Conservation (phyloP, 2,329 filamentous ascomycete genomes). For the Ophiostoma fasciatum region DNA sequence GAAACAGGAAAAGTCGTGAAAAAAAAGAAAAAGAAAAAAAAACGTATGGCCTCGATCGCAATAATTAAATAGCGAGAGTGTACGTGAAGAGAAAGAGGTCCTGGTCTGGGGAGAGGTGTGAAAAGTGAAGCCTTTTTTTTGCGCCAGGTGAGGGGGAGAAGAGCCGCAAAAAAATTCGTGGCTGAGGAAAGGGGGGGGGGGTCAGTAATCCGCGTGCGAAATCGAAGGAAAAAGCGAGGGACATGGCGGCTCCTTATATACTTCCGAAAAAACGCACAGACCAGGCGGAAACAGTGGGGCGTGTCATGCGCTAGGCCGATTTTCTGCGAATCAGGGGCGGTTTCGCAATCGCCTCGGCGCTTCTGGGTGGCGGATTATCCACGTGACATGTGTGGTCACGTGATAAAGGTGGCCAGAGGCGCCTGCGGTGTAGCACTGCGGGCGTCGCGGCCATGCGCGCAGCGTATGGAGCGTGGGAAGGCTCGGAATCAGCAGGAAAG, state of each 20-base stretch:
- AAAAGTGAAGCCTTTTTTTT: conserved; percentile 5
- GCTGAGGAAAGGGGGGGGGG: conserved; percentile 4
- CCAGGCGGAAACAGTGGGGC: conserved; percentile 7
- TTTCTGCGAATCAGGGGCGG: conserved; percentile 12
- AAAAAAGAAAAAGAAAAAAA: conserved; percentile 1
- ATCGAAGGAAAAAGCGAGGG: conserved; percentile 10
- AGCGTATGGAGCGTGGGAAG: no score
- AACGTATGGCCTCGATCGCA: conserved; percentile 7
- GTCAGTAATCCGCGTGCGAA: conserved; percentile 7
- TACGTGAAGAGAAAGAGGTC: conserved; percentile 1
- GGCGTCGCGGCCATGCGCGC: no score
- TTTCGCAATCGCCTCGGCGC: conserved; percentile 10
- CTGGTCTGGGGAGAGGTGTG: not conserved
- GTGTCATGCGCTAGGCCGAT: conserved; percentile 8
- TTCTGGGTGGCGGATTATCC: conserved; percentile 6
- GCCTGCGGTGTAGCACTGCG: no score
- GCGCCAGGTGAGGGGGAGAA: conserved; percentile 2
- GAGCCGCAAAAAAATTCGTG: conserved; percentile 10
- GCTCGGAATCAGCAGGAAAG: no score
- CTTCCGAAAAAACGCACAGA: conserved; percentile 9
- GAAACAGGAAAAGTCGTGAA: not conserved
- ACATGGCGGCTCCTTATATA: conserved; percentile 12
- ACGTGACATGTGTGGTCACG: no score
- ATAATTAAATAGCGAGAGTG: conserved; percentile 11
- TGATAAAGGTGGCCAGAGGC: no score